Conservation (phyloP, 768 basidiomycete species). For the Cystobasidium tubakii region DNA sequence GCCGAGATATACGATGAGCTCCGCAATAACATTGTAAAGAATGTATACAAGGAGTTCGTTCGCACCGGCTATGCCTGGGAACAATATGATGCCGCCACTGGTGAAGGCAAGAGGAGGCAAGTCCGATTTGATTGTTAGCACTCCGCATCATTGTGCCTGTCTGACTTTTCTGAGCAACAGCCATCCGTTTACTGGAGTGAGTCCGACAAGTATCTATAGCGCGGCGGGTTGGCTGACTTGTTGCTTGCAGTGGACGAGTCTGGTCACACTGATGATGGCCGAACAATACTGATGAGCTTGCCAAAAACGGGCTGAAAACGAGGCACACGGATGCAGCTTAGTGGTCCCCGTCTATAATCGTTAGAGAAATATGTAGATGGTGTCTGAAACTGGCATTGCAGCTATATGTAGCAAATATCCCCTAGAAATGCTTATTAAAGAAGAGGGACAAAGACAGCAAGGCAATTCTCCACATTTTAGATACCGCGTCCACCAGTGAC, state of each 20-base stretch:
- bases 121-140: slow-evolving; percentile 43
- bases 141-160: no score
- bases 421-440: not conserved
- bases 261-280: slow-evolving; percentile 44
- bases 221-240: not conserved
- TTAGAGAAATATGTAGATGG: no score
- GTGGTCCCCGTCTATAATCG: no score
- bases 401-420: not conserved
- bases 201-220: slow-evolving; percentile 60
- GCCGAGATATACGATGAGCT: slow-evolving; percentile 72
- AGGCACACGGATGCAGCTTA: no score
- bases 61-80: slow-evolving; percentile 96
- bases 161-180: slow-evolving; percentile 51
- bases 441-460: not conserved
- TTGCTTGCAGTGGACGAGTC: slow-evolving; percentile 16
- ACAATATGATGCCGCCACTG: slow-evolving; percentile 79
- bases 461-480: not conserved
- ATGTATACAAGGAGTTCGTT: slow-evolving; percentile 82
- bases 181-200: slow-evolving; percentile 80
- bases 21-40: slow-evolving; percentile 74
- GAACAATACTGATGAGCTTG: slow-evolving; percentile 36
- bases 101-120: slow-evolving; percentile 80
- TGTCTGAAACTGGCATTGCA: no score
- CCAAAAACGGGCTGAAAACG: no score
- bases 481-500: slow-evolving; percentile 71